These are phyloP conservation scores for Botryobasidium botryosum DNA, from an alignment of 768 basidiomycete species.

Conservation along the genomic window DNA sequence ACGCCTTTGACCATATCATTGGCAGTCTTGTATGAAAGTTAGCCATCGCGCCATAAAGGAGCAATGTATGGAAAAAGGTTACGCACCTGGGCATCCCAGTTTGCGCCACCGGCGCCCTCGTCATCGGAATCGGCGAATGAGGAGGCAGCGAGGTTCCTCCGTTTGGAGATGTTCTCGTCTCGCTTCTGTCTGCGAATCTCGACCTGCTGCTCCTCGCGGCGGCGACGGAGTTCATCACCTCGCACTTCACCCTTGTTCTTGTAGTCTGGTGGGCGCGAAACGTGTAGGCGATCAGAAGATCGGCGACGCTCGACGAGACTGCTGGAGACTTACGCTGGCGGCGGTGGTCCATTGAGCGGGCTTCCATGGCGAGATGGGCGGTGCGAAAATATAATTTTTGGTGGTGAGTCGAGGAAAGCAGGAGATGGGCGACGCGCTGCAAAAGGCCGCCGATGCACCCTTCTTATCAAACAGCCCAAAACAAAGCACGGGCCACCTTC, in stretches of 20 bases:
- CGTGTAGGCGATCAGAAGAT: too few species aligned
- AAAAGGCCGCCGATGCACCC: too few species aligned
- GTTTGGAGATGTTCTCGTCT: constrained; percentile 96
- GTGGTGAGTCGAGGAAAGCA: too few species aligned
- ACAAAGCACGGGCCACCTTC: too few species aligned
- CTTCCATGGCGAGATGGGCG: too few species aligned
- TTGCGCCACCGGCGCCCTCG: constrained; percentile 41
- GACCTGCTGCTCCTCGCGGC: constrained; percentile 96
- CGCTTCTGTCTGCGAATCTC: constrained; percentile 97
- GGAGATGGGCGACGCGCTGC: too few species aligned
- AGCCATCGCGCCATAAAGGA: neutral
- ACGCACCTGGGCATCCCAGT: constrained; percentile 67
- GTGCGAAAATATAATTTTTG: too few species aligned
- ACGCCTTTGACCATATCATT: constrained; percentile 90
- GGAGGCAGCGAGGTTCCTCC: constrained; percentile 78
- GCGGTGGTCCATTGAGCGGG: too few species aligned
- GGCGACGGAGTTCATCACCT: constrained; percentile 84
- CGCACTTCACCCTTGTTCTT: constrained; percentile 84
- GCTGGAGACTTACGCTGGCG: too few species aligned
- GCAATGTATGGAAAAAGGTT: constrained; percentile 4
- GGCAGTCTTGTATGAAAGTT: neutral
- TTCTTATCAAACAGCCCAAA: too few species aligned
- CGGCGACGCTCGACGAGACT: too few species aligned
- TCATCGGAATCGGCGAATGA: constrained; percentile 79
- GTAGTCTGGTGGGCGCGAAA: too few species aligned